phyloP scores from a whole-genome alignment of 2,329 filamentous ascomycete genomes.

The Colletotrichum australisinense region DNA sequence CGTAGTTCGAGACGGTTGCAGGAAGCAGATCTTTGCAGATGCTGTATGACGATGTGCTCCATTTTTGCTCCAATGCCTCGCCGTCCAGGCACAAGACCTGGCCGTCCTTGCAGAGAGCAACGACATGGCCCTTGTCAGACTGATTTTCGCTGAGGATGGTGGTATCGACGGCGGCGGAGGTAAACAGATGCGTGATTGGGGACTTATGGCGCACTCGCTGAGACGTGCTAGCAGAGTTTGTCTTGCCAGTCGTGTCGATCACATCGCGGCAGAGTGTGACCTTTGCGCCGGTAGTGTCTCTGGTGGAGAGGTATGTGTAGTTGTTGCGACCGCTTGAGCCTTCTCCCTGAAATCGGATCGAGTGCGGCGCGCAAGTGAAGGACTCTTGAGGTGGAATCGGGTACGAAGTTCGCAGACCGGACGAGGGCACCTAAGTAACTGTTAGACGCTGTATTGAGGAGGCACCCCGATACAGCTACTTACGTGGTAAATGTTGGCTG shows the following conservation, averaged over 20 bases:
- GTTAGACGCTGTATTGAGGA: slow-evolving; percentile 14
- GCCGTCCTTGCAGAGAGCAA: slow-evolving; percentile 71
- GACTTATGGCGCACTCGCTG: slow-evolving; percentile 45
- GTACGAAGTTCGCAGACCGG: slow-evolving; percentile 73
- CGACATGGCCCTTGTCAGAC: slow-evolving; percentile 48
- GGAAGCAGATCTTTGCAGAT: slow-evolving; percentile 55
- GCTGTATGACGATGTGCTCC: slow-evolving; percentile 56
- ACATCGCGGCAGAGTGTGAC: slow-evolving; percentile 71
- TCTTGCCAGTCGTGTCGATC: slow-evolving; percentile 62
- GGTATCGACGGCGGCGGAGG: slow-evolving; percentile 41
- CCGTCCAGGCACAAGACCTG: slow-evolving; percentile 70
- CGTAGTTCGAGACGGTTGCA: slow-evolving; percentile 47
- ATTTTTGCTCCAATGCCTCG: slow-evolving; percentile 61
- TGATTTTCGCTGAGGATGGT: slow-evolving; percentile 5
- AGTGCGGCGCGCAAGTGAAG: slow-evolving; percentile 72
- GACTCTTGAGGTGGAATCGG: slow-evolving; percentile 73
- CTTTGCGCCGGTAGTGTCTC: slow-evolving; percentile 58
- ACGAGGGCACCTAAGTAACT: slow-evolving; percentile 65
- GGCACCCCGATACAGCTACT: slow-evolving; percentile 40
- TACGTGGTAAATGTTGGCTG: slow-evolving; percentile 75
- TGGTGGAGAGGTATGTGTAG: slow-evolving; percentile 71
- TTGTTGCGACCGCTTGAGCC: slow-evolving; percentile 62
- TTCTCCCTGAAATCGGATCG: slow-evolving; percentile 63
- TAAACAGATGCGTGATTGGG: slow-evolving; percentile 57
- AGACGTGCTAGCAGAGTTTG: slow-evolving; percentile 61